Evolutionary conservation across 495 filamentous ascomycete species (phyloP).

Genomic region (Aspergillus avenaceus): DNA sequence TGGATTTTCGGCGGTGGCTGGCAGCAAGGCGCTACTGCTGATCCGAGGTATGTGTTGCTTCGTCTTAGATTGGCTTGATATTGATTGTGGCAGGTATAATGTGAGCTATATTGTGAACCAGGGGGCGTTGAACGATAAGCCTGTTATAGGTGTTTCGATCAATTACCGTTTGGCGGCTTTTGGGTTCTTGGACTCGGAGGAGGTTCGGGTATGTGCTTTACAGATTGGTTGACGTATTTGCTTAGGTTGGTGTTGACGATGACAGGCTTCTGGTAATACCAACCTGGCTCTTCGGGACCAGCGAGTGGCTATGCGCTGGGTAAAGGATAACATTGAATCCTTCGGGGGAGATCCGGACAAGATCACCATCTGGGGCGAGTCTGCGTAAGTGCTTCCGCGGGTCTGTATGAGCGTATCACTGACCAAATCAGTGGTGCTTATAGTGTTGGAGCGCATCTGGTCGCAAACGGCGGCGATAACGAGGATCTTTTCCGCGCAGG

Average conservation of each 20-base stretch:
- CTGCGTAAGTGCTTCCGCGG: conserved; percentile 38
- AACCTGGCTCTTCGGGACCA: conserved; percentile 51
- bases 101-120: conserved; percentile 36
- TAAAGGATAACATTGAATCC: conserved; percentile 44
- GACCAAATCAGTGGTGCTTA: conserved; percentile 26
- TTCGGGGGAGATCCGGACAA: conserved; percentile 54
- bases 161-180: conserved; percentile 72
- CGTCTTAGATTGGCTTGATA: conserved; percentile 3
- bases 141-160: conserved; percentile 66
- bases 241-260: not conserved
- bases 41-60: conserved; percentile 27
- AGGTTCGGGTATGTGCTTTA: conserved; percentile 29
- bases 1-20: conserved; percentile 68
- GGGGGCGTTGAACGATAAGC: conserved; percentile 43
- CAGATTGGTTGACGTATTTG: not conserved
- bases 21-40: conserved; percentile 31
- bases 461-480: conserved; percentile 30
- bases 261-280: conserved; percentile 39
- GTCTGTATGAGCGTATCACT: not conserved
- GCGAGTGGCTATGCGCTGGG: conserved; percentile 45
- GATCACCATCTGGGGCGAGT: conserved; percentile 71
- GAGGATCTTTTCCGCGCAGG: conserved; percentile 35
- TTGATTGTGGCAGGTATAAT: conserved; percentile 21
- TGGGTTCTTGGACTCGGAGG: conserved; percentile 60
- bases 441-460: conserved; percentile 33